Base-by-base conservation (phyloP, 371 early-diverging fungal genomes). In the Rhizopus arrhizus region DNA sequence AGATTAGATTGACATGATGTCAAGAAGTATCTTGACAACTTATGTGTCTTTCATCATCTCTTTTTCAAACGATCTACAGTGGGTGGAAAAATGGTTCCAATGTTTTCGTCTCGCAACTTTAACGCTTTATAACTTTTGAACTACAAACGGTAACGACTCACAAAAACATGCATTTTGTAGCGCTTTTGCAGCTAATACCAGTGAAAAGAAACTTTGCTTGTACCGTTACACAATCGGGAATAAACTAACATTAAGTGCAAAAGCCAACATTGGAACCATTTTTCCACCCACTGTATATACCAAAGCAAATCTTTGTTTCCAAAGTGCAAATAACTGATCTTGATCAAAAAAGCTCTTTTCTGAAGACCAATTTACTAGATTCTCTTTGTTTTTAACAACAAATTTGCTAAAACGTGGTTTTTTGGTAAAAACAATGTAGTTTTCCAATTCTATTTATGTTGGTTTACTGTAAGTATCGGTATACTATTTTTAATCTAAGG, bases 281-380 rank as follows among this genome's bases (percentile, higher is more conserved):
- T n/a, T n/a, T n/a, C n/a, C n/a, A n/a, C n/a, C n/a, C n/a, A n/a
- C n/a, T n/a, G n/a, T n/a, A n/a, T n/a, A 35, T 57, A 38, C 58
- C 58, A 49, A 49, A 57, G 58, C 58, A 57, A 56, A 49, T 57
- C 49, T 57, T 57, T 57, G 58, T 57, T 48, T 57, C 38, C 48
- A 57, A 48, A 57, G 58, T 57, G 49, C 16, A 38, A 47, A 35
- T 36, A 57, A 29, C 38, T 57, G 48, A 57, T 57, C 40, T 48
- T 57, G 58, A 57, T 48, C 49, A 57, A 57, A 46, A 57, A 0
- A 38, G 49, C 47, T 57, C 48, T 38, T 38, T 38, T 38, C 38
- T 38, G 38, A 38, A 38, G 38, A 38, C 38, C 33, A 50, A 50
- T 50, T 50, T 32, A 50, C 50, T 50, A 33, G 33, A 50, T 50